Evolutionary conservation across 2,329 filamentous ascomycete genomes (phyloP), one percentile per base, ranked within the genome.

Genomic region (Phialemonium atrogriseum): DNA sequence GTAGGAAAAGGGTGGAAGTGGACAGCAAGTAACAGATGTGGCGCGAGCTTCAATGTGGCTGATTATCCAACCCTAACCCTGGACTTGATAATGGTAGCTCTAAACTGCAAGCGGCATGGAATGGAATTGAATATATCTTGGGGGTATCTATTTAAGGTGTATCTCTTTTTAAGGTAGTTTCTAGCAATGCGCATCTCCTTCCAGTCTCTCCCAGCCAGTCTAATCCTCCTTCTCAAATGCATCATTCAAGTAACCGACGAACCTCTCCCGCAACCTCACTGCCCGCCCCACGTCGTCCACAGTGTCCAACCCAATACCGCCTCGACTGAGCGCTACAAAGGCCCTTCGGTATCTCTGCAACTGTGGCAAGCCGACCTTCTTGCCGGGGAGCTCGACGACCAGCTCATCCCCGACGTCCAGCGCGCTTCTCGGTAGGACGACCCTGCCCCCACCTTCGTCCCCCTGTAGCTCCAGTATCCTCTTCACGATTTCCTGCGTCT

Each of bases 261-360:
- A 83, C 20, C 68, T 71, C 49, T 76, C 71, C 38, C 68, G 64
- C 45, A 82, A 64, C 44, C 73, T 66, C 17, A 62, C 62, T 2
- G 64, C 62, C 52, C 76, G 57, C 41, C 21, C 21, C n/a, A 9
- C 21, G 8, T 67, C 72, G 1, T 68, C 68, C 4, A 74, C 66
- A 2, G 56, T 59, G 44, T 77, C 73, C 34, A 66, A 58, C 27
- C 63, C 76, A 37, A 73, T 87, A 50, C 67, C 82, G 48, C 60
- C 85, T 30, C 85, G 66, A 45, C 88, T 88, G 52, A 93, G 54
- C 5, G 68, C 72, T 45, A 89, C 77, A 57, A 84, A 93, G 29
- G 86, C 83, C 46, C 85, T 70, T 37, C 85, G 68, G 44, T 88
- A 60, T 41, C 85, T 69, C 59, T 93, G 85, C 43, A 93, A 59